These are phyloP conservation scores for Boletus tomentosulus DNA, from an alignment of 768 basidiomycete species.

Conservation along the genomic window DNA sequence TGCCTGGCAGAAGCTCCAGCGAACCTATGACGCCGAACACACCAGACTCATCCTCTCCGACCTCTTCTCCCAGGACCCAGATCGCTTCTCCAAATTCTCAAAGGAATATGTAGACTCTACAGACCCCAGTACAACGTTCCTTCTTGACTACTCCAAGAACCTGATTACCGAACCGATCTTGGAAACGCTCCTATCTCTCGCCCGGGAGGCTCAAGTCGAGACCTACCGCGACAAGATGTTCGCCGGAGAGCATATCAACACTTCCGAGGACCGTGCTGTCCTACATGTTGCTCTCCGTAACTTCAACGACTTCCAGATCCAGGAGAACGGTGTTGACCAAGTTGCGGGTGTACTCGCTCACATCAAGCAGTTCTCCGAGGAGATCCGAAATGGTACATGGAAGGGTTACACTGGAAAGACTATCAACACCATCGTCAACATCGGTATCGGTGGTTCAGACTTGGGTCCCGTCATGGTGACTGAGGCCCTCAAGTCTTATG, in stretches of 20 bases:
- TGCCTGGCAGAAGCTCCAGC: slow-evolving; percentile 88
- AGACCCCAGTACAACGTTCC: slow-evolving; percentile 70
- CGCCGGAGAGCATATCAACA: slow-evolving; percentile 95
- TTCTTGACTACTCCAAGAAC: slow-evolving; percentile 98
- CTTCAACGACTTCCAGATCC: slow-evolving; percentile 71
- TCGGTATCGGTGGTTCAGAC: slow-evolving; percentile 98
- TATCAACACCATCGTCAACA: slow-evolving; percentile 95
- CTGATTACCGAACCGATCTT: slow-evolving; percentile 85
- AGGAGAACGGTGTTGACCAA: slow-evolving; percentile 77
- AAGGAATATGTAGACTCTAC: slow-evolving; percentile 64
- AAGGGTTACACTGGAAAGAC: slow-evolving; percentile 96
- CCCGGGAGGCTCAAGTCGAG: slow-evolving; percentile 84
- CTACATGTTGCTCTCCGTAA: slow-evolving; percentile 91
- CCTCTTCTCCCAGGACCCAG: slow-evolving; percentile 85
- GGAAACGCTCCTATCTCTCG: slow-evolving; percentile 70
- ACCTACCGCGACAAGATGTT: slow-evolving; percentile 89
- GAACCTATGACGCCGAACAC: slow-evolving; percentile 70
- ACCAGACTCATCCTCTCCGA: slow-evolving; percentile 81
- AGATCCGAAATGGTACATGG: slow-evolving; percentile 83
- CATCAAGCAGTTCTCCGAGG: slow-evolving; percentile 86
- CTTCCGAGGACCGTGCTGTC: slow-evolving; percentile 95
- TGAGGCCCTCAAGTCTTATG: slow-evolving; percentile 91
- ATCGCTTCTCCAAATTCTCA: slow-evolving; percentile 84
- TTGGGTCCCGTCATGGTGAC: slow-evolving; percentile 99
- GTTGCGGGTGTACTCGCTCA: slow-evolving; percentile 82